These are phyloP conservation scores for Aspergillus terreus DNA, from an alignment of 2,329 filamentous ascomycete species.

Conservation along the genomic window DNA sequence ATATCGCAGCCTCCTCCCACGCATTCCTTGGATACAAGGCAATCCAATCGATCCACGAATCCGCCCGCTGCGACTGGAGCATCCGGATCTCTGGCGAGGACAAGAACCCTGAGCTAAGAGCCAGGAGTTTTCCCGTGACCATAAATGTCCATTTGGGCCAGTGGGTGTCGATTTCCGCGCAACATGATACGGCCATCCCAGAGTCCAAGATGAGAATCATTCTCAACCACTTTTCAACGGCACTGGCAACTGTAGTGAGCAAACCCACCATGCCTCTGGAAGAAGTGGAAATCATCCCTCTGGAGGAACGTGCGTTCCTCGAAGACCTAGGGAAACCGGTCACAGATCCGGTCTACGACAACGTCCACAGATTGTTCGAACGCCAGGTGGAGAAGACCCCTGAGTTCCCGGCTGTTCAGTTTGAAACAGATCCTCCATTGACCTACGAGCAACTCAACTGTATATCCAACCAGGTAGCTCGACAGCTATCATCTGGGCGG, in stretches of 20 bases:
- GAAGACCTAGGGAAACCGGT: background rate
- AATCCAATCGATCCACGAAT: background rate
- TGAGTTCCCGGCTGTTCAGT: constrained; percentile 4
- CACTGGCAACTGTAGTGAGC: background rate
- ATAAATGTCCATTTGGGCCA: background rate
- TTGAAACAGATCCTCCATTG: constrained; percentile 7
- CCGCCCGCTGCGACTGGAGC: background rate
- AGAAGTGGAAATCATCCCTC: background rate
- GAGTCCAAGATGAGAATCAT: background rate
- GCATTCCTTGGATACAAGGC: background rate
- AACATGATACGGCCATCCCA: background rate
- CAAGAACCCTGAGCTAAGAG: background rate
- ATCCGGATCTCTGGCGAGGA: background rate
- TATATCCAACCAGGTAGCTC: constrained; percentile 5
- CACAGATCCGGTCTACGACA: background rate
- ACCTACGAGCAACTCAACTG: constrained; percentile 8
- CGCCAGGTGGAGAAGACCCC: constrained; percentile 4
- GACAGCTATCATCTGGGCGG: background rate
- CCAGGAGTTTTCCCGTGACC: background rate
- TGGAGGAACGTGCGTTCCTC: background rate
- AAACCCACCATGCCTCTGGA: background rate
- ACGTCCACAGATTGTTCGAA: constrained; percentile 4
- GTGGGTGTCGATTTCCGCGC: background rate
- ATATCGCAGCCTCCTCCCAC: background rate
- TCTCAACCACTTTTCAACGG: background rate